Evolutionary conservation across 352 stramenopile genomes (phyloP).

Genomic region (Phytophthora pisi): DNA sequence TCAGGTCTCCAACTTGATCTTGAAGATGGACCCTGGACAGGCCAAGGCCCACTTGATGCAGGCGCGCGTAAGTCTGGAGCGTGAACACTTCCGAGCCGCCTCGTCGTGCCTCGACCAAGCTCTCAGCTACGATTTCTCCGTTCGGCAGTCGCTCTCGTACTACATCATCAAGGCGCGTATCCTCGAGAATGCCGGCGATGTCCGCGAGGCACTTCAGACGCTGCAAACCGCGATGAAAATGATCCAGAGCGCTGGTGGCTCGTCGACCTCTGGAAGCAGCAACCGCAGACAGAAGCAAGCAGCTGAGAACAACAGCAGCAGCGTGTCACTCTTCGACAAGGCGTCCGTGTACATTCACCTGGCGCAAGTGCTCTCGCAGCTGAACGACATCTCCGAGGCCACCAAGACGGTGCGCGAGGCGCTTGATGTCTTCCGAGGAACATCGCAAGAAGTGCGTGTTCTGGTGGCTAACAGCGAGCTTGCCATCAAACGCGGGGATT

Average conservation of each 20-base stretch:
- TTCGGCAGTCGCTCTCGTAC: slow-evolving; percentile 85
- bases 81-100: slow-evolving; percentile 76
- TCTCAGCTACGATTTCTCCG: slow-evolving; percentile 88
- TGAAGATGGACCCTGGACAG: slow-evolving; percentile 82
- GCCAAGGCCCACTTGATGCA: slow-evolving; percentile 84
- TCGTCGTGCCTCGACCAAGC: slow-evolving; percentile 85
- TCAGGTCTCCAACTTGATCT: slow-evolving; percentile 71
- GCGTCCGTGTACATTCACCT: slow-evolving; percentile 90
- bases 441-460: slow-evolving; percentile 89
- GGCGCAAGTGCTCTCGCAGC: slow-evolving; percentile 77
- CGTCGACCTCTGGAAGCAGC: slow-evolving; percentile 9
- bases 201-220: slow-evolving; percentile 80
- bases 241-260: slow-evolving; percentile 26
- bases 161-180: slow-evolving; percentile 90
- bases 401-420: slow-evolving; percentile 72
- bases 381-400: slow-evolving; percentile 75
- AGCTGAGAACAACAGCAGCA: slow-evolving; percentile 12
- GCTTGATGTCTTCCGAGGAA: slow-evolving; percentile 76
- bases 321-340: slow-evolving; percentile 79
- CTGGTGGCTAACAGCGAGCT: slow-evolving; percentile 92
- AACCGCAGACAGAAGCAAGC: slow-evolving; percentile 20
- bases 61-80: slow-evolving; percentile 80
- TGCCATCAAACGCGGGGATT: slow-evolving; percentile 89
- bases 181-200: slow-evolving; percentile 72
- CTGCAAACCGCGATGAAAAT: slow-evolving; percentile 86